Percentiles rank a stretch among this genome's conserved stretches.
phyloP scores from a whole-genome alignment of 768 basidiomycete genomes.

The Termitomyces sp. region DNA sequence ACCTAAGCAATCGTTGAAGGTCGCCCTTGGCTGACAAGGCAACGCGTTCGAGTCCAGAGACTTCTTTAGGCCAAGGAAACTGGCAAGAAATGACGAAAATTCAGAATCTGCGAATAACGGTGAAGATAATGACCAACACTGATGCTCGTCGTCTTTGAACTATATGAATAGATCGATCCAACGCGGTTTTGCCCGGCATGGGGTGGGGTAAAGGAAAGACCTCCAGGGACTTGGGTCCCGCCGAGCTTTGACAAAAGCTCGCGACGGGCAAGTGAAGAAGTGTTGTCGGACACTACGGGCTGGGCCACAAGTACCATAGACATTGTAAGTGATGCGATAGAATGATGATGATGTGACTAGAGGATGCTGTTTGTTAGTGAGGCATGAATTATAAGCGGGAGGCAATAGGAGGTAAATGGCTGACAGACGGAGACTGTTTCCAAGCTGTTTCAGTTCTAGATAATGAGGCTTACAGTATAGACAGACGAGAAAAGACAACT shows the following conservation, averaged over 20 bases:
- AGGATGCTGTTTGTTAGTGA: background rate
- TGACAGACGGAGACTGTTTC: background rate
- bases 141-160: slow-evolving; percentile 39
- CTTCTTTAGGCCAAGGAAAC: slow-evolving; percentile 47
- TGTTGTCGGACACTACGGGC: background rate
- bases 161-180: slow-evolving; percentile 35
- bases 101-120: background rate
- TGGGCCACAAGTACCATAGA: background rate
- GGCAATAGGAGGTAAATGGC: background rate
- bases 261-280: slow-evolving; percentile 2
- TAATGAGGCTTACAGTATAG: background rate
- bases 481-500: background rate
- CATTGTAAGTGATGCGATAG: background rate
- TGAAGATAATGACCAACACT: slow-evolving; percentile 22
- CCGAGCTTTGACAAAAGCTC: slow-evolving; percentile 7
- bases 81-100: slow-evolving; percentile 13
- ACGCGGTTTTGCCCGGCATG: background rate
- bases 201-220: background rate
- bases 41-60: slow-evolving; percentile 63
- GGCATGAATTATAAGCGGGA: background rate
- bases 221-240: background rate
- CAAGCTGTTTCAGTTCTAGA: background rate
- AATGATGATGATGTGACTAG: background rate
- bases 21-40: slow-evolving; percentile 67
- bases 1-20: slow-evolving; percentile 66